These are phyloP conservation scores for Sordaria brevicollis DNA, from an alignment of 495 filamentous ascomycete species.

Conservation along the genomic window DNA sequence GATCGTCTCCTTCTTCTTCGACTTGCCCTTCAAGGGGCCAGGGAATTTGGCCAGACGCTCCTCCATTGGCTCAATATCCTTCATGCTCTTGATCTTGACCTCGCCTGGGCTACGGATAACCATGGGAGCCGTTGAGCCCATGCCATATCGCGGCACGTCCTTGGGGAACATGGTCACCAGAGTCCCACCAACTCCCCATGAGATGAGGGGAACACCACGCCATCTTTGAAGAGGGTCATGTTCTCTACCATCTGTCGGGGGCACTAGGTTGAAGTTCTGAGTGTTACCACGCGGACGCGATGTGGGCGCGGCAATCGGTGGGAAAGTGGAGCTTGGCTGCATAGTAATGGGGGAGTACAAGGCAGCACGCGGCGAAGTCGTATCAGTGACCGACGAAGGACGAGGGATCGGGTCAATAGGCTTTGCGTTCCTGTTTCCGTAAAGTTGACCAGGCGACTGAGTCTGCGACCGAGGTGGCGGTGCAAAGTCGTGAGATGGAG, in stretches of 20 bases:
- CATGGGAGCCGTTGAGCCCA: constrained; percentile 58
- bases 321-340: neutral
- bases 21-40: constrained; percentile 77
- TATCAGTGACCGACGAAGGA: constrained; percentile 58
- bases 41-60: constrained; percentile 74
- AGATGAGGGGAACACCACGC: constrained; percentile 78
- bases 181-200: constrained; percentile 79
- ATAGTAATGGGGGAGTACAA: constrained; percentile 6
- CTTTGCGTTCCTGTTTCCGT: constrained; percentile 37
- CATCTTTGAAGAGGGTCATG: constrained; percentile 74
- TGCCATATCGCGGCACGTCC: constrained; percentile 75
- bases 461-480: constrained; percentile 72
- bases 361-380: constrained; percentile 38
- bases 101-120: constrained; percentile 80
- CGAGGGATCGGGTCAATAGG: constrained; percentile 47
- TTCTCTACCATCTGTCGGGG: constrained; percentile 71
- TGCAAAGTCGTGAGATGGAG: constrained; percentile 30
- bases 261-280: constrained; percentile 31
- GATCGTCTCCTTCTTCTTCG: constrained; percentile 88
- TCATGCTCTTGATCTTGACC: constrained; percentile 61
- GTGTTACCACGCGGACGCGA: constrained; percentile 28
- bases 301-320: constrained; percentile 1
- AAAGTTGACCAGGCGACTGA: constrained; percentile 63
- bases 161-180: constrained; percentile 81
- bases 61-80: constrained; percentile 54